phyloP scores from a whole-genome alignment of 148 eudicot species.

The Persicaria maculosa region DNA sequence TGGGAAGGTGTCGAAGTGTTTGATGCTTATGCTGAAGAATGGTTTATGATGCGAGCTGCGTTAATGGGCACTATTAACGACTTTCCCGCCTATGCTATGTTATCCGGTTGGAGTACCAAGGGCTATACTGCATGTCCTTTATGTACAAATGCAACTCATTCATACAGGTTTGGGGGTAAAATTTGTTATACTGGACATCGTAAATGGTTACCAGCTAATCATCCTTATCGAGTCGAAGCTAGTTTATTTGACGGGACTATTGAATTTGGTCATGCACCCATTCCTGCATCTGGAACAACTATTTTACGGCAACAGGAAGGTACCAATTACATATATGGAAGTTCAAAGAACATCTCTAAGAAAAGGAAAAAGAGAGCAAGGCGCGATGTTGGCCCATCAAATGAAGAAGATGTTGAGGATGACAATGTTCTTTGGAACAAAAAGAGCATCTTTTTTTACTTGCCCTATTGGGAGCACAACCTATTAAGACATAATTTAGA shows the following conservation, averaged over 20 bases:
- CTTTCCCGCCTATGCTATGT: not conserved
- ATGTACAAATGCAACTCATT: not conserved
- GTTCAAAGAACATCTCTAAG: not conserved
- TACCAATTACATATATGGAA: not conserved
- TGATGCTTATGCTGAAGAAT: not conserved
- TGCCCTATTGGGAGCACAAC: no score
- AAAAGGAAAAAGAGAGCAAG: not conserved
- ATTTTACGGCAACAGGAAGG: not conserved
- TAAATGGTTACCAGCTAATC: conserved; percentile 5
- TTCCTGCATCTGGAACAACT: not conserved
- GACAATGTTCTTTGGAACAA: no score
- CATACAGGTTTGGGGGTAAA: not conserved
- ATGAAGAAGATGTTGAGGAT: not conserved
- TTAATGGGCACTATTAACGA: conserved; percentile 11
- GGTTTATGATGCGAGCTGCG: conserved; percentile 5
- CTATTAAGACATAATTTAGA: no score
- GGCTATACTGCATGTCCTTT: conserved; percentile 10
- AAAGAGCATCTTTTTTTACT: no score
- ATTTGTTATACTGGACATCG: conserved; percentile 8
- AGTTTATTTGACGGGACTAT: conserved; percentile 6
- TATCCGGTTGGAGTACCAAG: conserved; percentile 3
- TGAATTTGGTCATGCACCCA: conserved; percentile 5
- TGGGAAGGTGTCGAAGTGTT: no score
- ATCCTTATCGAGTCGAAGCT: not conserved
- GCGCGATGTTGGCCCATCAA: not conserved